These are phyloP conservation scores for Clarireedia monteithiana DNA, from an alignment of 2,329 filamentous ascomycete genomes.

Conservation along the genomic window DNA sequence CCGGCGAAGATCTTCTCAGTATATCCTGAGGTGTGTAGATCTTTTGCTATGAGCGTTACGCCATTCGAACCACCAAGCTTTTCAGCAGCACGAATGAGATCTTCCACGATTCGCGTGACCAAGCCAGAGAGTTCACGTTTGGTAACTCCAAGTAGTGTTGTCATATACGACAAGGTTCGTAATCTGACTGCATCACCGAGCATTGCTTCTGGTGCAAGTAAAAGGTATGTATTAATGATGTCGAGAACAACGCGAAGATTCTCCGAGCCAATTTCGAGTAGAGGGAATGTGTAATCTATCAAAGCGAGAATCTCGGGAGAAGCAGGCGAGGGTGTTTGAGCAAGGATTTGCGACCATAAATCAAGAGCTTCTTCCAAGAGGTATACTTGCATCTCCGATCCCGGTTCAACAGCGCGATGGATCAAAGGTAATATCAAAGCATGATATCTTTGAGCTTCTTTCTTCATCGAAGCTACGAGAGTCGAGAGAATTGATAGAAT, in stretches of 20 bases:
- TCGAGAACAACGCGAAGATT: conserved; percentile 54
- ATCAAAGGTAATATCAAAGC: conserved; percentile 75
- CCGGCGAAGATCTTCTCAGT: conserved; percentile 56
- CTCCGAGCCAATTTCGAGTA: conserved; percentile 59
- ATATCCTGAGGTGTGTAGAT: conserved; percentile 57
- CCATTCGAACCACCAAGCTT: conserved; percentile 53
- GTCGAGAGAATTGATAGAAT: conserved; percentile 80
- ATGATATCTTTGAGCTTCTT: conserved; percentile 71
- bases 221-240: conserved; percentile 62
- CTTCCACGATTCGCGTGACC: conserved; percentile 54
- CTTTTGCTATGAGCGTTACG: conserved; percentile 54
- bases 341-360: conserved; percentile 72
- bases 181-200: conserved; percentile 48
- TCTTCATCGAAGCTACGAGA: conserved; percentile 78
- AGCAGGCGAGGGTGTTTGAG: conserved; percentile 55
- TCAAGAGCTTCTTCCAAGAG: conserved; percentile 89
- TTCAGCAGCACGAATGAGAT: conserved; percentile 55
- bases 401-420: conserved; percentile 66
- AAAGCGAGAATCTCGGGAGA: conserved; percentile 55
- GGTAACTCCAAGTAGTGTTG: conserved; percentile 41
- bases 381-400: conserved; percentile 68
- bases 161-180: conserved; percentile 42
- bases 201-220: conserved; percentile 61
- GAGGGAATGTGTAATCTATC: conserved; percentile 53
- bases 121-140: conserved; percentile 51